A percentile compares a stretch with the other conserved stretches of the same genome.
These are phyloP conservation scores for Leccinum angustisporum DNA, from an alignment of 1,284 basidiomycete genomes.

Conservation along the genomic window DNA sequence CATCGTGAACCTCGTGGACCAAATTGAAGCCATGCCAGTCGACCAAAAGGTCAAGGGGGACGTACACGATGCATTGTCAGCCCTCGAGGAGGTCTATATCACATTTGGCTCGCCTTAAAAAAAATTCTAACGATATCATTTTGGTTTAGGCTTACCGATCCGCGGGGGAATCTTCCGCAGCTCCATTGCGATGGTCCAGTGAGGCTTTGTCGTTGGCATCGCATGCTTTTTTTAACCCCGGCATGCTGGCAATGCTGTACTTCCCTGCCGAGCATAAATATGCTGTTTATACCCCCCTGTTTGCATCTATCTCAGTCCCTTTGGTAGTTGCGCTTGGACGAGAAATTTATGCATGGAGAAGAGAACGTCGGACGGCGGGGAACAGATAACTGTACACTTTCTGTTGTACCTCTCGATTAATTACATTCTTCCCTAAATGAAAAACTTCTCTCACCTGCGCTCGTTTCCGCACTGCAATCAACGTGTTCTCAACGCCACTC, in stretches of 20 bases:
- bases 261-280: conserved; percentile 97
- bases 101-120: conserved; percentile 1
- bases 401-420: conserved; percentile 12
- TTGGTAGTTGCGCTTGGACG: conserved; percentile 72
- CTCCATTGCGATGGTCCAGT: conserved; percentile 61
- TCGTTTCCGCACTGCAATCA: conserved; percentile 13
- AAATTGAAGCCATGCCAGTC: conserved; percentile 90
- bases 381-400: conserved; percentile 17
- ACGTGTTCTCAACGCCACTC: conserved; percentile 15
- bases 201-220: conserved; percentile 75
- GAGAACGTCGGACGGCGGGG: conserved; percentile 26
- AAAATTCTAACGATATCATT: conserved; percentile 8
- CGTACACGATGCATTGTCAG: conserved; percentile 65
- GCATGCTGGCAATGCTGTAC: conserved; percentile 94
- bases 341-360: conserved; percentile 63
- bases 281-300: conserved; percentile 90
- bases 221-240: conserved; percentile 94
- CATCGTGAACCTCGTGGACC: conserved; percentile 78
- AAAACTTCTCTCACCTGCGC: conserved; percentile 12
- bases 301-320: conserved; percentile 85
- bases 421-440: conserved; percentile 7
- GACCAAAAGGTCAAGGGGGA: conserved; percentile 72
- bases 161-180: conserved; percentile 39
- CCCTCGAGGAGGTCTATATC: conserved; percentile 65
- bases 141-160: conserved; percentile 26